These are phyloP conservation scores for Cyclotella atomus DNA, from an alignment of 108 stramenopile species.

Conservation along the genomic window DNA sequence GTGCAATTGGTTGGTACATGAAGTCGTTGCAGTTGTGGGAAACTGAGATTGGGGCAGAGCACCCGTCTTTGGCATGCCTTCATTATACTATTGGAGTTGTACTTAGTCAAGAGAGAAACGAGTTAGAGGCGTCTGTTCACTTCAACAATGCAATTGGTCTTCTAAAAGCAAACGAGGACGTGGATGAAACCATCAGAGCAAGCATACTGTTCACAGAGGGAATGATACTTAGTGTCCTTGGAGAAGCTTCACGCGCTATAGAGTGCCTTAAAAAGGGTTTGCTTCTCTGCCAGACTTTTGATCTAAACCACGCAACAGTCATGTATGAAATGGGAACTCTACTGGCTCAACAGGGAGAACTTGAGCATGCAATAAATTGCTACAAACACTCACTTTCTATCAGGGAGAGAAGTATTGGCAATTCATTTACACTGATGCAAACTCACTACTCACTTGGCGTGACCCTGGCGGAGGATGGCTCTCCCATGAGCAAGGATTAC, in stretches of 20 bases:
- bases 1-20: slow-evolving; percentile 41
- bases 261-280: slow-evolving; percentile 34
- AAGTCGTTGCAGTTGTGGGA: slow-evolving; percentile 39
- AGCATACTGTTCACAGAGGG: slow-evolving; percentile 45
- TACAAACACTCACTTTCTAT: slow-evolving; percentile 40
- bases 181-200: slow-evolving; percentile 6
- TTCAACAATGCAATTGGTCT: slow-evolving; percentile 41
- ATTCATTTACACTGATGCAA: slow-evolving; percentile 43
- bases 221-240: slow-evolving; percentile 43
- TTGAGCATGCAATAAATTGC: slow-evolving; percentile 26
- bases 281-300: slow-evolving; percentile 14
- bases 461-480: slow-evolving; percentile 37
- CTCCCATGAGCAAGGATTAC: slow-evolving; percentile 7
- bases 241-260: slow-evolving; percentile 18
- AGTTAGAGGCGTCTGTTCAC: slow-evolving; percentile 48
- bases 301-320: slow-evolving; percentile 37
- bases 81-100: slow-evolving; percentile 65
- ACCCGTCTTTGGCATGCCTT: slow-evolving; percentile 22
- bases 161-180: slow-evolving; percentile 7
- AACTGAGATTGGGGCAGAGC: slow-evolving; percentile 22
- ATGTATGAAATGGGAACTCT: slow-evolving; percentile 49
- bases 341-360: slow-evolving; percentile 23
- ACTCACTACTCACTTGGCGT: slow-evolving; percentile 54
- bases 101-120: slow-evolving; percentile 68
- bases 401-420: slow-evolving; percentile 26